Evolutionary conservation across 371 early-diverging fungal species (phyloP).

Genomic region (Cokeromyces recurvatus): DNA sequence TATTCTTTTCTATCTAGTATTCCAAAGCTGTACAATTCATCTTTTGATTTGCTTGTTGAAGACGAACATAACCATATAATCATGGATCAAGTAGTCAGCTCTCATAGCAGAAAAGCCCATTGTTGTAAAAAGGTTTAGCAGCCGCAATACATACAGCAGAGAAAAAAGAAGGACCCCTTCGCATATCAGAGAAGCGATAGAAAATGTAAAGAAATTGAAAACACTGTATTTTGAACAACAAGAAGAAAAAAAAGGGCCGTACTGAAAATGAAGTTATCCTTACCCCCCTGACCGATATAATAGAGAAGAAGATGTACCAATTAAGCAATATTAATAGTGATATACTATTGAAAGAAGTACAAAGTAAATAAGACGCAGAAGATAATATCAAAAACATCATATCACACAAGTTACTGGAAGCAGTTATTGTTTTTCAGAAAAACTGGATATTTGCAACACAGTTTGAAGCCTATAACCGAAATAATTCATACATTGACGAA

Average conservation of each 20-base stretch:
- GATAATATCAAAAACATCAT: conserved; percentile 9
- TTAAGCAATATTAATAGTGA: conserved; percentile 9
- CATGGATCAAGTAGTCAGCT: conserved; percentile 2
- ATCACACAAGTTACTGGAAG: conserved; percentile 8
- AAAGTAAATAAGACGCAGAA: conserved; percentile 13
- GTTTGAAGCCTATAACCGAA: conserved; percentile 14
- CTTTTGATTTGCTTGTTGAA: conserved; percentile 2
- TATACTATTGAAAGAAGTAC: conserved; percentile 9
- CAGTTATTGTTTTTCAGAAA: conserved; percentile 9
- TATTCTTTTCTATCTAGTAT: conserved; percentile 4
- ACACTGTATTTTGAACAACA: conserved; percentile 5
- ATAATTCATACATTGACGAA: conserved; percentile 5
- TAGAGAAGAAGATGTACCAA: conserved; percentile 7
- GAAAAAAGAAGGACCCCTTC: conserved; percentile 6
- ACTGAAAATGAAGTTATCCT: conserved; percentile 6
- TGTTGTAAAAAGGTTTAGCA: conserved; percentile 4
- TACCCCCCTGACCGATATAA: conserved; percentile 4
- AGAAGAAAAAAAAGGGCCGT: conserved; percentile 1
- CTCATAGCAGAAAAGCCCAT: conserved; percentile 3
- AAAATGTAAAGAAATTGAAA: conserved; percentile 10
- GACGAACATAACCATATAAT: conserved; percentile 1
- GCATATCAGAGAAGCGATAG: conserved; percentile 9
- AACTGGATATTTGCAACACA: conserved; percentile 11
- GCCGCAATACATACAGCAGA: conserved; percentile 1
- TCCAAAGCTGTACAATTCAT: not conserved